Evolutionary conservation across 306 rosid genomes (phyloP).

Genomic region (Trifolium dubium): DNA sequence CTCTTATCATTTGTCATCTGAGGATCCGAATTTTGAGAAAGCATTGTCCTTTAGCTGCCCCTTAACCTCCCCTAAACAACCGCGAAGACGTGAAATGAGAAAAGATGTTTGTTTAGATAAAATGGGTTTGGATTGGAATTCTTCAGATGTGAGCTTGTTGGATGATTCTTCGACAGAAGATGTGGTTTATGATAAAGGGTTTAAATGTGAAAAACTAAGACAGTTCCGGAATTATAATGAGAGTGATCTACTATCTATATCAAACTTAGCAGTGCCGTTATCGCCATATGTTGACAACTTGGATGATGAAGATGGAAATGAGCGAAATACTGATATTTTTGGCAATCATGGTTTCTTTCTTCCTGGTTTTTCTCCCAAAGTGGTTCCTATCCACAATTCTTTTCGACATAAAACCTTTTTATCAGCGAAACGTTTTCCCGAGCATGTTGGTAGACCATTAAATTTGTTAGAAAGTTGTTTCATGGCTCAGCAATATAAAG

Average conservation of each 20-base stretch:
- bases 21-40: slow-evolving; percentile 53
- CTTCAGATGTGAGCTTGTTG: slow-evolving; percentile 29
- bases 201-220: slow-evolving; percentile 38
- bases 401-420: slow-evolving; percentile 56
- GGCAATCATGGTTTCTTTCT: slow-evolving; percentile 37
- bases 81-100: slow-evolving; percentile 35
- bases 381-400: slow-evolving; percentile 46
- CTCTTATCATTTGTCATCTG: slow-evolving; percentile 38
- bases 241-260: slow-evolving; percentile 51
- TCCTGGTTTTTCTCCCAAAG: slow-evolving; percentile 43
- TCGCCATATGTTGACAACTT: slow-evolving; percentile 40
- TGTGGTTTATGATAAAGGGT: slow-evolving; percentile 51
- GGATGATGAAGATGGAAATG: slow-evolving; percentile 45
- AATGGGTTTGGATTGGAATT: slow-evolving; percentile 36
- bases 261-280: slow-evolving; percentile 45
- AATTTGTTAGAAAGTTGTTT: slow-evolving; percentile 85
- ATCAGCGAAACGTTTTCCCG: slow-evolving; percentile 44
- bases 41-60: slow-evolving; percentile 40
- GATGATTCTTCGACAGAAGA: slow-evolving; percentile 48
- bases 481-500: slow-evolving; percentile 72
- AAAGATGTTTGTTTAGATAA: slow-evolving; percentile 44
- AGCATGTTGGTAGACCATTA: slow-evolving; percentile 50
- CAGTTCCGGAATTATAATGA: slow-evolving; percentile 31
- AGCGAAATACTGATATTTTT: slow-evolving; percentile 31
- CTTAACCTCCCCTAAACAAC: slow-evolving; percentile 33